These are phyloP conservation scores for Dicorynia guianensis DNA, from an alignment of 306 rosid species.

Conservation along the genomic window DNA sequence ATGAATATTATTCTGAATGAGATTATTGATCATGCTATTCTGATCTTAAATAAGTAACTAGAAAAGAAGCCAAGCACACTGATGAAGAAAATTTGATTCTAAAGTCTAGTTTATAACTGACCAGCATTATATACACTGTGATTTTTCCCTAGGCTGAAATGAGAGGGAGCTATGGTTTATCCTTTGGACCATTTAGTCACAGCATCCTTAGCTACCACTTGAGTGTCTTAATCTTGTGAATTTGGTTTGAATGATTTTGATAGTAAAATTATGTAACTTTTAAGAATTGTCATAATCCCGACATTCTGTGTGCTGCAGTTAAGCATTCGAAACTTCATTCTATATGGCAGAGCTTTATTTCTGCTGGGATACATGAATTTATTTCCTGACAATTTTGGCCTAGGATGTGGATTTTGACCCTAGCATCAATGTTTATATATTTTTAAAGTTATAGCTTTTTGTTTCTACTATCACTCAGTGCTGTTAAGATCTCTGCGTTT, in stretches of 20 bases:
- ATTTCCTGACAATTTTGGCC: neutral
- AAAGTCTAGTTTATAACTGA: neutral
- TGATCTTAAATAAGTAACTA: too few species aligned
- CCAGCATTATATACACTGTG: neutral
- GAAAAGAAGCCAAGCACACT: too few species aligned
- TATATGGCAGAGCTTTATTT: neutral
- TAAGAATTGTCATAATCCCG: constrained; percentile 13
- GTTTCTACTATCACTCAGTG: neutral
- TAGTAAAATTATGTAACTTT: constrained; percentile 8
- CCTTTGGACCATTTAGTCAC: constrained; percentile 12
- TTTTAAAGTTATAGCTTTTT: neutral
- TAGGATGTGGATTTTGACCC: neutral
- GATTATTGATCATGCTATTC: too few species aligned
- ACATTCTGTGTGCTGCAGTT: constrained; percentile 1
- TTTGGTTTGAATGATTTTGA: constrained; percentile 27
- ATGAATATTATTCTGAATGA: too few species aligned
- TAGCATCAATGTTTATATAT: neutral
- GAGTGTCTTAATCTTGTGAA: constrained; percentile 13
- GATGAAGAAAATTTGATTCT: constrained; percentile 6
- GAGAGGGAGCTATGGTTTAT: constrained; percentile 23
- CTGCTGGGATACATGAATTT: neutral
- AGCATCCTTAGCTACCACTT: constrained; percentile 22
- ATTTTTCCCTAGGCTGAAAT: constrained; percentile 17
- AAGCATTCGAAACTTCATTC: constrained; percentile 3
- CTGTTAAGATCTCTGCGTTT: constrained; percentile 27